A percentile compares a stretch with the other conserved stretches of the same genome.
Conservation (phyloP, 2,329 filamentous ascomycete species). For the Fusarium setosum region DNA sequence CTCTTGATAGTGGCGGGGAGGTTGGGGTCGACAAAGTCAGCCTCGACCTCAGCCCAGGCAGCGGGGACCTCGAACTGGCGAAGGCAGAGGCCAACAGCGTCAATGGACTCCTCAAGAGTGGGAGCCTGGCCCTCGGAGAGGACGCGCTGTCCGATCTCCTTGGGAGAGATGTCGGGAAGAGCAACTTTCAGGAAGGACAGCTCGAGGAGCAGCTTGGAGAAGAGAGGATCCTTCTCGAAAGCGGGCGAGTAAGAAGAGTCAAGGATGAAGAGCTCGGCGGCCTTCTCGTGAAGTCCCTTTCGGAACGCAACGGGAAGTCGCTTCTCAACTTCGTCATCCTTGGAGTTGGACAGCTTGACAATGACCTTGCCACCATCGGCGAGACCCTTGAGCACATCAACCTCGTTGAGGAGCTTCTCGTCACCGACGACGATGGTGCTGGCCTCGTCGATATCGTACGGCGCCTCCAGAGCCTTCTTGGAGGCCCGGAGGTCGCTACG, state of each 20-base stretch:
- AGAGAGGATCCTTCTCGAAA: slow-evolving; percentile 72
- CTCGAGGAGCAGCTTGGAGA: slow-evolving; percentile 78
- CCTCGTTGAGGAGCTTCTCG: slow-evolving; percentile 80
- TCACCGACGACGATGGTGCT: slow-evolving; percentile 84
- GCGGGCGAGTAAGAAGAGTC: slow-evolving; percentile 77
- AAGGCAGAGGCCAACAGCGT: slow-evolving; percentile 76
- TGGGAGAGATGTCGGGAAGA: slow-evolving; percentile 71
- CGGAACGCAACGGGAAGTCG: slow-evolving; percentile 78
- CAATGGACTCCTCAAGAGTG: slow-evolving; percentile 66
- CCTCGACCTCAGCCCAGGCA: slow-evolving; percentile 77
- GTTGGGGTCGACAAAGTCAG: slow-evolving; percentile 62
- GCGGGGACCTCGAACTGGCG: slow-evolving; percentile 80
- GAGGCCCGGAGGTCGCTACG: slow-evolving; percentile 89
- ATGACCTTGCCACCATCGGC: slow-evolving; percentile 79
- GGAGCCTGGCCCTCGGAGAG: slow-evolving; percentile 64
- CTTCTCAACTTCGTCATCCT: slow-evolving; percentile 92
- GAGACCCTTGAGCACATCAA: slow-evolving; percentile 78
- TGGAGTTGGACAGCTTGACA: slow-evolving; percentile 80
- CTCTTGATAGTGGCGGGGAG: slow-evolving; percentile 74
- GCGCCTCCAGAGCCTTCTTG: slow-evolving; percentile 83
- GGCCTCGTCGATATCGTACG: slow-evolving; percentile 83
- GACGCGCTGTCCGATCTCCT: slow-evolving; percentile 75
- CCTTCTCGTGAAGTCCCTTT: slow-evolving; percentile 77
- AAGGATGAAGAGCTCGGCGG: slow-evolving; percentile 78
- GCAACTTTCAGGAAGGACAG: slow-evolving; percentile 86